These are phyloP conservation scores for Haplosporangium gracile DNA, from an alignment of 192 early-diverging fungal species.

Conservation along the genomic window DNA sequence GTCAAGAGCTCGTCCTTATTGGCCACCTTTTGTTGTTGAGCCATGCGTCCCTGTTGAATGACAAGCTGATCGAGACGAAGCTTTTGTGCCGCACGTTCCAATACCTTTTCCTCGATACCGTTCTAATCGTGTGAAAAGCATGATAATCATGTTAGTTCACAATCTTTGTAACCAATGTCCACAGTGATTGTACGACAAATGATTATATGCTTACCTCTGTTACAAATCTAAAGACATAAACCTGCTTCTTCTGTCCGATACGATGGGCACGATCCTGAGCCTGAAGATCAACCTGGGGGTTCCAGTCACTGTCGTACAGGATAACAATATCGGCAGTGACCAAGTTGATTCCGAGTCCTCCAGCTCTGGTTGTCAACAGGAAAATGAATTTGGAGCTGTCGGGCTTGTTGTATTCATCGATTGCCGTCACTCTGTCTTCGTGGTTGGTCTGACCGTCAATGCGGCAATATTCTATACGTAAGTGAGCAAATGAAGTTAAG, in stretches of 20 bases:
- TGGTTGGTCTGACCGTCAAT: slow-evolving; percentile 97
- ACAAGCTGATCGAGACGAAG: slow-evolving; percentile 96
- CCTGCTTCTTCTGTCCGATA: slow-evolving; percentile 99
- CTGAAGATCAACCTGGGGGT: slow-evolving; percentile 91
- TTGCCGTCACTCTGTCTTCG: slow-evolving; percentile 91
- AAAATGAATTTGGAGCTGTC: slow-evolving; percentile 96
- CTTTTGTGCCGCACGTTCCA: slow-evolving; percentile 98
- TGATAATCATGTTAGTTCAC: neutral
- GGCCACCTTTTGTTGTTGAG: slow-evolving; percentile 78
- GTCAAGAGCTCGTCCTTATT: slow-evolving; percentile 89
- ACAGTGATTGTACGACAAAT: neutral
- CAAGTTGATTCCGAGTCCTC: slow-evolving; percentile 98
- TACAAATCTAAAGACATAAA: slow-evolving; percentile 95
- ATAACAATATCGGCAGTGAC: slow-evolving; percentile 96
- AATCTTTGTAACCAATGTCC: neutral
- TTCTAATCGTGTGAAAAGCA: slow-evolving; percentile 59
- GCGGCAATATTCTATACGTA: slow-evolving; percentile 83
- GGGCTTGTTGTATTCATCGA: slow-evolving; percentile 94
- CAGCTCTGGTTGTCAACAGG: slow-evolving; percentile 95
- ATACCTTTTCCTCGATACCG: slow-evolving; percentile 97
- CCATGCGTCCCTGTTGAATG: slow-evolving; percentile 95
- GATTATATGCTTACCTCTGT: slow-evolving; percentile 73
- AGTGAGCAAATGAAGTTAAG: neutral
- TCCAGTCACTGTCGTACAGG: slow-evolving; percentile 98
- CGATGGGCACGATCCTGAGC: slow-evolving; percentile 99